Conservation (phyloP, 768 basidiomycete genomes). For the Goffeauzyma gilvescens region DNA sequence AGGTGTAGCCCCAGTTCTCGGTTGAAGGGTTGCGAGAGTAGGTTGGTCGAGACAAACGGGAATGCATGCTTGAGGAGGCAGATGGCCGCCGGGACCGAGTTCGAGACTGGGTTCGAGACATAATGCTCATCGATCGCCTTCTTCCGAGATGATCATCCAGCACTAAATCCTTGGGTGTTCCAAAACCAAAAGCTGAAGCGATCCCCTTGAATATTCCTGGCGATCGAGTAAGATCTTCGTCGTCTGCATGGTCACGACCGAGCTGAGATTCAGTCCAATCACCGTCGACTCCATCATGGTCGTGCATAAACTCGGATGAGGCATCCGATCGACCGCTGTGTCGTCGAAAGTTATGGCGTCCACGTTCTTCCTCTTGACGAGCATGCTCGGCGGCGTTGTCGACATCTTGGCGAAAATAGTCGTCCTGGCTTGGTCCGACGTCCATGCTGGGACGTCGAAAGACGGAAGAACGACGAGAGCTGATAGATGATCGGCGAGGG, state of each 20-base stretch:
- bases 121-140: conserved; percentile 12
- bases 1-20: conserved; percentile 30
- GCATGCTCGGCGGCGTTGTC: neutral
- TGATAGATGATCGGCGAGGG: too few species aligned
- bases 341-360: conserved; percentile 1
- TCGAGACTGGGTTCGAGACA: conserved; percentile 13
- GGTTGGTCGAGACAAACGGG: too few species aligned
- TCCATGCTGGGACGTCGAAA: conserved; percentile 12
- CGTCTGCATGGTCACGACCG: conserved; percentile 18
- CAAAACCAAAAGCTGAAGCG: conserved; percentile 19
- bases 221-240: conserved; percentile 15
- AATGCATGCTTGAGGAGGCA: too few species aligned
- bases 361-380: neutral
- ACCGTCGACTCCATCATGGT: conserved; percentile 12
- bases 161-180: conserved; percentile 17
- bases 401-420: neutral
- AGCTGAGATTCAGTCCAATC: conserved; percentile 20
- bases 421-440: conserved; percentile 5
- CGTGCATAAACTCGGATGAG: neutral
- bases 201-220: conserved; percentile 13
- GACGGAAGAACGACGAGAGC: too few species aligned
- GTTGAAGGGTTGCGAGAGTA: conserved; percentile 14
- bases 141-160: conserved; percentile 5
- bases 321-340: conserved; percentile 2
- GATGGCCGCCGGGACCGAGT: conserved; percentile 17